Percentiles rank a stretch among this genome's conserved stretches.
These are phyloP conservation scores for Xerocomellus amylosporus DNA, from an alignment of 768 basidiomycete species.

Conservation along the genomic window DNA sequence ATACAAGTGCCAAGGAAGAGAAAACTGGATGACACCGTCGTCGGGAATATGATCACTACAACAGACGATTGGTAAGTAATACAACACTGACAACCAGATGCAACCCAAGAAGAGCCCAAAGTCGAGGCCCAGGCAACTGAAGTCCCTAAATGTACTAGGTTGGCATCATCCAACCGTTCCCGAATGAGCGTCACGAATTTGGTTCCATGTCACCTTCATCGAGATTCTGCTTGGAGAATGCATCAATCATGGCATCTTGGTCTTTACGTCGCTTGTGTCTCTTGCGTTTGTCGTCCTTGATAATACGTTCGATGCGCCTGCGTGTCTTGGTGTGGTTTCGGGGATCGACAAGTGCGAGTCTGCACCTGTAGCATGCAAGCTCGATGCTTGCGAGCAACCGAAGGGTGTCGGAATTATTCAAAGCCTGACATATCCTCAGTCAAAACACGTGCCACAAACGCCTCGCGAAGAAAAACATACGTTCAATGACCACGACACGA, in stretches of 20 bases:
- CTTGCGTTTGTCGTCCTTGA: constrained; percentile 79
- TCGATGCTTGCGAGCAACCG: constrained; percentile 81
- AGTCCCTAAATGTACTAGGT: constrained; percentile 12
- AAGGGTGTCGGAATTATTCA: constrained; percentile 81
- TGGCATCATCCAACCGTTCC: constrained; percentile 9
- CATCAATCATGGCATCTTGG: constrained; percentile 78
- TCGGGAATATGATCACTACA: constrained; percentile 18
- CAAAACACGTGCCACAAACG: constrained; percentile 10
- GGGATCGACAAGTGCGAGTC: constrained; percentile 66
- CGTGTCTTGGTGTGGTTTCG: constrained; percentile 59
- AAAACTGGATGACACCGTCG: constrained; percentile 4
- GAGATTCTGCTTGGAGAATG: constrained; percentile 59
- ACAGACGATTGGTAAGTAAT: constrained; percentile 21
- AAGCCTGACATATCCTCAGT: constrained; percentile 46
- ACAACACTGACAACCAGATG: constrained; percentile 20
- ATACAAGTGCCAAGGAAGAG: constrained; percentile 1
- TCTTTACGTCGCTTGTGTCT: constrained; percentile 82
- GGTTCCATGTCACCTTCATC: constrained; percentile 28
- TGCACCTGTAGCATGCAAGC: constrained; percentile 78
- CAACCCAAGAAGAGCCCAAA: constrained; percentile 1
- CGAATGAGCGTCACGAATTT: constrained; percentile 20
- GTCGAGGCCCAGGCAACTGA: constrained; percentile 7
- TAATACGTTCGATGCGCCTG: constrained; percentile 73
- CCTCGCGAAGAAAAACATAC: constrained; percentile 39
- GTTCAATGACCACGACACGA: constrained; percentile 84